These are phyloP conservation scores for Magnaporthales sp. DNA, from an alignment of 2,329 filamentous ascomycete species.

Conservation along the genomic window DNA sequence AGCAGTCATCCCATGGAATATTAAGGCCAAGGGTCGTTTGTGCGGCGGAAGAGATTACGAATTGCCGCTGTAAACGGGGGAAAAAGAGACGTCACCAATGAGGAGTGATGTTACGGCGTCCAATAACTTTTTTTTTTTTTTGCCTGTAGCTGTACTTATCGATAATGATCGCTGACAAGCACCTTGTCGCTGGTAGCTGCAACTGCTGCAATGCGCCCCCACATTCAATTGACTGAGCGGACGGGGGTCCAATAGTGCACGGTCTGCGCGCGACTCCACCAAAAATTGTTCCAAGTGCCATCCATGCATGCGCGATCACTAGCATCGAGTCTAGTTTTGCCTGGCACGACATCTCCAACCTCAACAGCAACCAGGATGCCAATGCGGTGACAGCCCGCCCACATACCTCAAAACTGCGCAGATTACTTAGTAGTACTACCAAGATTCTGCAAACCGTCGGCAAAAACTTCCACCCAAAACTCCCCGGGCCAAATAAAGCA, in stretches of 20 bases:
- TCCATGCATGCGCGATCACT: slow-evolving; percentile 4
- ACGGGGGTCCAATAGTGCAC: not conserved
- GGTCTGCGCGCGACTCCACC: not conserved
- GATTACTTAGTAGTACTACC: too few relatives aligned
- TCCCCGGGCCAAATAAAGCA: slow-evolving; percentile 1
- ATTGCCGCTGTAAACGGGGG: not conserved
- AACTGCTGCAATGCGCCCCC: not conserved
- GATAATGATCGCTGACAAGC: not conserved
- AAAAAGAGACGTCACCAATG: not conserved
- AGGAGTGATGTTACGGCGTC: not conserved
- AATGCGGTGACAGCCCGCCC: not conserved
- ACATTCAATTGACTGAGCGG: not conserved
- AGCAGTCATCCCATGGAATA: not conserved
- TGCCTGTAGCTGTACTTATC: not conserved
- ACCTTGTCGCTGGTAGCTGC: not conserved
- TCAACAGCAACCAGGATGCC: not conserved
- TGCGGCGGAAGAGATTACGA: not conserved
- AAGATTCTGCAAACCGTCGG: too few relatives aligned
- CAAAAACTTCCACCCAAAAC: too few relatives aligned
- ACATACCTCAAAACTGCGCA: not conserved
- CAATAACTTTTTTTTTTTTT: not conserved
- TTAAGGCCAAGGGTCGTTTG: not conserved
- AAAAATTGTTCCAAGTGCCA: not conserved
- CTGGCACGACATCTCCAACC: not conserved
- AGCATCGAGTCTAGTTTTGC: not conserved